Conservation (phyloP, 352 stramenopile species). For the Phytophthora pisi region DNA sequence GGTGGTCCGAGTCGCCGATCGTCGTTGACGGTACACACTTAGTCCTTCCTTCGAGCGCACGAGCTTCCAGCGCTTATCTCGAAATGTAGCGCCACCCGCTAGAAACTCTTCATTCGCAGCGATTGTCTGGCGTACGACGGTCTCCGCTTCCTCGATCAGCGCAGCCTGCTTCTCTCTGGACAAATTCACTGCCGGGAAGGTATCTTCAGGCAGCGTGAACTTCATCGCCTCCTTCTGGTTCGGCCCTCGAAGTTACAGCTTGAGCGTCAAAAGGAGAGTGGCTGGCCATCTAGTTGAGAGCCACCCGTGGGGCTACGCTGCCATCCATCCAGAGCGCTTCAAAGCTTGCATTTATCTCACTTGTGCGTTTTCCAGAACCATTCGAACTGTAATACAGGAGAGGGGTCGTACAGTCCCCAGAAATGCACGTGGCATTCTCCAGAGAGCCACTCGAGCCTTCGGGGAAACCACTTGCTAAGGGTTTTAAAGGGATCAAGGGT, state of each 20-base stretch:
- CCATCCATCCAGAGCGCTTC: background rate
- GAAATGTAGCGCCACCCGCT: slow-evolving; percentile 25
- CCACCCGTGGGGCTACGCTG: background rate
- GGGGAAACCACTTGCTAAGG: slow-evolving; percentile 1
- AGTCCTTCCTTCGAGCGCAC: slow-evolving; percentile 43
- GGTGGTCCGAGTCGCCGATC: background rate
- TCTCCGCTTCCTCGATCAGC: slow-evolving; percentile 41
- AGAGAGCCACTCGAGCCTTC: background rate
- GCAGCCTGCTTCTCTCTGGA: slow-evolving; percentile 33
- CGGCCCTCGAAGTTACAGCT: background rate
- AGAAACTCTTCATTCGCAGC: slow-evolving; percentile 42
- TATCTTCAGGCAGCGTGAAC: slow-evolving; percentile 47
- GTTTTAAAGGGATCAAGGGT: no score
- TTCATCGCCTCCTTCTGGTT: slow-evolving; percentile 28
- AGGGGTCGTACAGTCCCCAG: background rate
- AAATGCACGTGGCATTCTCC: background rate
- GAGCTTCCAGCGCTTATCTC: slow-evolving; percentile 35
- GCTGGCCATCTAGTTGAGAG: background rate
- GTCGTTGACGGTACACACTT: slow-evolving; percentile 25
- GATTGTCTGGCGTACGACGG: slow-evolving; percentile 50
- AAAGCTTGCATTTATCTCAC: background rate
- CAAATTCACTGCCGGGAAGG: slow-evolving; percentile 37
- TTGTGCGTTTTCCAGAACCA: background rate
- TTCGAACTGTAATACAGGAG: background rate
- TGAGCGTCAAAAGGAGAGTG: background rate